These are phyloP conservation scores for Penicillium macrosclerotiorum DNA, from an alignment of 495 filamentous ascomycete species.

Conservation along the genomic window DNA sequence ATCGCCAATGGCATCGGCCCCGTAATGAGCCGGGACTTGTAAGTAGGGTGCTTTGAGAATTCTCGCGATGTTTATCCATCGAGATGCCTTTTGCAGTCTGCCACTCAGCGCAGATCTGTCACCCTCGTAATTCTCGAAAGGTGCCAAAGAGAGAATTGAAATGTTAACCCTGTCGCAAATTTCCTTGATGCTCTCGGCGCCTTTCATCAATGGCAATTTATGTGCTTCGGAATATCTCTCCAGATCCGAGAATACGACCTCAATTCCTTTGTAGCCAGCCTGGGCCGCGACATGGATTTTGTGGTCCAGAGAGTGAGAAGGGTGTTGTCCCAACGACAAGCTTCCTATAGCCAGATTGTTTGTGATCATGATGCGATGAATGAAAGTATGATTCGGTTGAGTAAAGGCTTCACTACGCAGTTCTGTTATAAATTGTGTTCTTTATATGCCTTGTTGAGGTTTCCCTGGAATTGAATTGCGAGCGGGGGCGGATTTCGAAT, in stretches of 20 bases:
- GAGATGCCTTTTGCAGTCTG: constrained; percentile 57
- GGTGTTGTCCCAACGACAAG: constrained; percentile 64
- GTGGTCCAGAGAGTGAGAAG: constrained; percentile 43
- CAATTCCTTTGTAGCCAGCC: constrained; percentile 62
- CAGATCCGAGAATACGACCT: constrained; percentile 72
- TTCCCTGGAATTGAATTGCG: background rate
- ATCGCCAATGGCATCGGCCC: constrained; percentile 51
- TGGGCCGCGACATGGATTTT: constrained; percentile 33
- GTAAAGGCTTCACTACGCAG: background rate
- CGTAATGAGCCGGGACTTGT: constrained; percentile 65
- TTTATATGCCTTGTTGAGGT: no score
- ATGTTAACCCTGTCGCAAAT: constrained; percentile 53
- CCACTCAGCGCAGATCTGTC: constrained; percentile 44
- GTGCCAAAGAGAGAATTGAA: constrained; percentile 63
- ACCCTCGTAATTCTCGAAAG: constrained; percentile 75
- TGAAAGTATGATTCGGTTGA: background rate
- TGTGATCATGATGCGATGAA: constrained; percentile 44
- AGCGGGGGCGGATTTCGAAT: background rate
- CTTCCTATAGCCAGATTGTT: constrained; percentile 55
- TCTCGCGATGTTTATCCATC: constrained; percentile 65
- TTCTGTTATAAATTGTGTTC: background rate
- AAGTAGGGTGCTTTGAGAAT: constrained; percentile 60
- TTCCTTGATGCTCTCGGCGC: constrained; percentile 50
- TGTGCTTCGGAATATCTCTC: constrained; percentile 43
- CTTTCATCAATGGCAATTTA: constrained; percentile 46